Evolutionary conservation across 257 asterid species (phyloP), one percentile per base, ranked within the genome.

Genomic region (Gentiana straminea): DNA sequence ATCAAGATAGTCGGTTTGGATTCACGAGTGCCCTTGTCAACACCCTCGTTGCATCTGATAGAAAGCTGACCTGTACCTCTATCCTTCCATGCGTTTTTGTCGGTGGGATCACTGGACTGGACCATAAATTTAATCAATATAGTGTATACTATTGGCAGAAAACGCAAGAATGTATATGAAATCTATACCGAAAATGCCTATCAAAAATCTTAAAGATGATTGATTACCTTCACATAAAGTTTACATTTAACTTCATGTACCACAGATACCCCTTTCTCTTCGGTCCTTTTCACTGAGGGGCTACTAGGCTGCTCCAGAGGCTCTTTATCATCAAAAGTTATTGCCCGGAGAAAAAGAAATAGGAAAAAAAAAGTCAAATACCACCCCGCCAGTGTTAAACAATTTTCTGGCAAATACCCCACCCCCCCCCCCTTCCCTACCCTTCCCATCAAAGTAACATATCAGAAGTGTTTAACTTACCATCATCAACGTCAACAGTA

Each of bases 231-330:
- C 51, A 88, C 79, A 59, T 81, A 85, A 69, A 92, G 89, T 73
- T 85, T 88, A 75, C 99, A 92, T 79, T 82, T 88, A 73, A 88
- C 95, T 79, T 92, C 97, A 64, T 88, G 94, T 51, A 92, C 89
- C 9, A 78, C 75, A 55, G 57, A 49, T 49, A 88, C 64, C 58
- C 97, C 99, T 69, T 78, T 71, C 64, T 92, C 99, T 73, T 81
- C 95, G 48, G 73, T 70, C 72, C 77, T 92, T 75, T 81, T 81
- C 70, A 92, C 83, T 45, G 99, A 88, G 56, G 97, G 97, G 62
- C 97, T 92, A 79, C 95, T 63, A 24, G 99, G 95, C 78, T 78
- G 89, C 82, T 88, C 94, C 7, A 67, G 73, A 24, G 78, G 97
- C 71, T 88, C 96, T 87, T 80, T 63, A 59, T 62, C 55, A 71